Percentiles rank a stretch among this genome's conserved stretches.
phyloP scores from a whole-genome alignment of 345 rosid species.

The Cardiospermum halicacabum region DNA sequence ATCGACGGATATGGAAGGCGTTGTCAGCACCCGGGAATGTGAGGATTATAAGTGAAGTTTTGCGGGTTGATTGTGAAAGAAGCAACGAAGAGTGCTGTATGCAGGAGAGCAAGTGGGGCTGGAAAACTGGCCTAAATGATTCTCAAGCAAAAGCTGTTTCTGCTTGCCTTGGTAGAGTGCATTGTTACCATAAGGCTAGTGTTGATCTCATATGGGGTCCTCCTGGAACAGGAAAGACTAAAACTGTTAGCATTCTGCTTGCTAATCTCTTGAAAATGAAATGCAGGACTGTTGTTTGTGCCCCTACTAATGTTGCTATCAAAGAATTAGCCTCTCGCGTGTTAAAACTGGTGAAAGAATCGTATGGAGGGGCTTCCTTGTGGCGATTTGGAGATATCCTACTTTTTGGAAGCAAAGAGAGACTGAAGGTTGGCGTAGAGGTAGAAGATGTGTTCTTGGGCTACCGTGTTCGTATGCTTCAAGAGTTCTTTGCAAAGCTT shows the following conservation, averaged over 20 bases:
- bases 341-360: conserved; percentile 29
- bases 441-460: conserved; percentile 35
- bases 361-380: neutral
- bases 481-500: conserved; percentile 15
- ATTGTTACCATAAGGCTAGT: conserved; percentile 23
- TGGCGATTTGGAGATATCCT: conserved; percentile 32
- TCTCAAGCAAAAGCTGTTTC: conserved; percentile 30
- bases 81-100: conserved; percentile 12
- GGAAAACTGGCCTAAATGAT: conserved; percentile 21
- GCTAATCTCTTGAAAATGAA: conserved; percentile 28
- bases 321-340: conserved; percentile 41
- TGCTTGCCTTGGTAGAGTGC: conserved; percentile 20
- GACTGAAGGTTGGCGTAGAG: conserved; percentile 26
- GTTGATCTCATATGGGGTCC: conserved; percentile 54
- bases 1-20: conserved; percentile 32
- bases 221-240: conserved; percentile 60
- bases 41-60: conserved; percentile 21
- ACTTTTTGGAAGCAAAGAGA: conserved; percentile 34
- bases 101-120: neutral
- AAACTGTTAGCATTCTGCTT: conserved; percentile 29
- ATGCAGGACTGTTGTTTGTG: conserved; percentile 37
- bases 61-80: conserved; percentile 26
- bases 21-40: conserved; percentile 24
- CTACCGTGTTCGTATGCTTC: conserved; percentile 27
- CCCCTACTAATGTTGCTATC: conserved; percentile 49